A percentile compares a stretch with the other conserved stretches of the same genome.
These are phyloP conservation scores for Heracleum sosnowskyi DNA, from an alignment of 129 eudicot genomes.

Conservation along the genomic window DNA sequence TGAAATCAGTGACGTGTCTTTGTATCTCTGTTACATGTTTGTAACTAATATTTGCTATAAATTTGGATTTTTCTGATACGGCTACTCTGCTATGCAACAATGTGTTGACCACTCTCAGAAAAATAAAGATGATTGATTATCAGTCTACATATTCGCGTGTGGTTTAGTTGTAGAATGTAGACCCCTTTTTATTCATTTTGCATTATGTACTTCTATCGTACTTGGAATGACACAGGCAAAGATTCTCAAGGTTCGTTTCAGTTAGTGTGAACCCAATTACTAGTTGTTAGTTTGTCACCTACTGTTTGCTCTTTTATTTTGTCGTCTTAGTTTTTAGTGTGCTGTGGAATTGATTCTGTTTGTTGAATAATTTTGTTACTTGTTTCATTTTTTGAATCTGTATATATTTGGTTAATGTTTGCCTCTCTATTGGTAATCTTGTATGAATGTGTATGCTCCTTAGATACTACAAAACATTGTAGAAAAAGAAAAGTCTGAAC, in stretches of 20 bases:
- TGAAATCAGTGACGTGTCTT: background rate
- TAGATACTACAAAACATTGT: background rate
- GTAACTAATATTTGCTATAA: background rate
- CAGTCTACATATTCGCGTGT: background rate
- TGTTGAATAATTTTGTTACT: background rate
- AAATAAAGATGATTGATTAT: background rate
- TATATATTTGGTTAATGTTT: background rate
- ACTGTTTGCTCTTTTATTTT: background rate
- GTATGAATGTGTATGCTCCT: background rate
- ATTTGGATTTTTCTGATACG: background rate
- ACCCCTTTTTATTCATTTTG: background rate
- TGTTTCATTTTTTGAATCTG: background rate
- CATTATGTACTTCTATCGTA: background rate
- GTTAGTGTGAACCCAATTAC: background rate
- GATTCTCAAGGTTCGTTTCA: background rate
- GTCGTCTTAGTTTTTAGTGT: background rate
- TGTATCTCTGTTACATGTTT: background rate
- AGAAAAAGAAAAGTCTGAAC: too few species aligned
- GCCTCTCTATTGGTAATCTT: background rate
- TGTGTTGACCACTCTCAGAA: background rate
- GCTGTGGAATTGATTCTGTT: background rate
- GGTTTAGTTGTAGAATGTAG: background rate
- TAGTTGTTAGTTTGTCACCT: background rate
- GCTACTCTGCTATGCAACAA: constrained; percentile 1
- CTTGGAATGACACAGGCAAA: background rate